Evolutionary conservation across 345 rosid species (phyloP), one percentile per base, ranked within the genome.

Genomic region (Lumnitzera racemosa): DNA sequence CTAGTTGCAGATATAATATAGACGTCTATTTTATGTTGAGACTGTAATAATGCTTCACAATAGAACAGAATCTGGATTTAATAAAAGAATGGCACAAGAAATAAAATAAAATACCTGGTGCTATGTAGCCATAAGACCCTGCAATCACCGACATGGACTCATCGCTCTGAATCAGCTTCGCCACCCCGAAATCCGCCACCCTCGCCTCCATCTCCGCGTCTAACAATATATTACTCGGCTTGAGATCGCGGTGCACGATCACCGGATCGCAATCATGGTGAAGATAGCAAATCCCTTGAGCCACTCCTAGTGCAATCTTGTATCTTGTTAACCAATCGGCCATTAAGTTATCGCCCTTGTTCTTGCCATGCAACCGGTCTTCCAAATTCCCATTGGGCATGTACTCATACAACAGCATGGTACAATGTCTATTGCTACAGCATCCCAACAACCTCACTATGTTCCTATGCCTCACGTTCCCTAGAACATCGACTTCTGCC

Each of bases 61-160:
- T 9, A 36, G 49, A 51, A 63, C 51, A 47, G 6, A 59, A 27
- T 53, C 0, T 0, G 6, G 27, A 13, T 53, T 17, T 54, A 59
- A 47, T 46, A 23, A 20, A 51, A 41, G 5, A 36, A 12, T 41
- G 25, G 25, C 5, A 43, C 25, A 17, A 11, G 15, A 61, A 51
- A 51, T 23, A 27, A 13, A 51, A 12, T 3, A 20, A 14, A 57
- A 73, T 55, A 92, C 99, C 99, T 63, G 99, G 99, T 6, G 99
- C 99, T 71, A 94, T 94, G 82, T 94, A 94, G 69, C 99, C 99
- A 67, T 88, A 94, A 24, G 99, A 94, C 0, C 99, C 99, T 7
- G 99, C 99, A 13, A 94, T 89, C 25, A 90, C 99, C 16, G 99
- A 90, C 99, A 90, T 94, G 20, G 99, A 90, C 76, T 94, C 96